Base-by-base conservation (phyloP, 2,329 filamentous ascomycete genomes). In the Xylaria sp. region DNA sequence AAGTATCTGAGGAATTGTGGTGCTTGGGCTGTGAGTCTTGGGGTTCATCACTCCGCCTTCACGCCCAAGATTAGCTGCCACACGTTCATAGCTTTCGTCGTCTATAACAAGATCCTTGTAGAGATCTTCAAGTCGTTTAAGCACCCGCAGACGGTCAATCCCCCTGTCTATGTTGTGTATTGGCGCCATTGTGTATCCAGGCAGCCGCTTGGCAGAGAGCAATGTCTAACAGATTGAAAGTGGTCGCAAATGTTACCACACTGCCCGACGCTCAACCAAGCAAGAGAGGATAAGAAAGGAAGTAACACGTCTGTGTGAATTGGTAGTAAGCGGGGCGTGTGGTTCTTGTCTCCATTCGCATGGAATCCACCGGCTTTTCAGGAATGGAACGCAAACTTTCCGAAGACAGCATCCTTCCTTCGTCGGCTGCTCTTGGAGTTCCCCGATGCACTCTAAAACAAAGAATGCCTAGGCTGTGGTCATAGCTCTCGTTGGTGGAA, bases 21-120 rank as follows among this genome's bases (percentile, higher is more conserved):
- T 74, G 39, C 73, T 76, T 70, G 80, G 81, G 42, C 79, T 78
- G 42, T 77, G 78, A 64, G 81, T 81, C 2, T 67, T 60, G 34
- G 73, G 64, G 36, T 67, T 68, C 51, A 70, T 61, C 19, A 63
- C 2, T 4, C 39, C 7, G 24, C 21, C 12, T 27, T 7, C 5
- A 32, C 30, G 6, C 12, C 19, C 14, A 45, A 8, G 3, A 3
- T 17, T 55, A 12, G 21, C n/a, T 17, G 53, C 27, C 21, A 47
- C 9, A 55, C 9, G 4, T n/a, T 51, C 30, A 55, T 51, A 39
- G 9, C 39, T 45, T 19, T 56, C 54, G 7, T 27, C n/a, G 6
- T 42, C 19, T 7, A 39, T 6, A 54, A 58, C 42, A 2, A 21
- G 47, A 54, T 63, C 39, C 3, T 60, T n/a, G 54, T 70, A 71